Evolutionary conservation across 1,139 yeast species (phyloP).

Genomic region (Yueomyces sp.): DNA sequence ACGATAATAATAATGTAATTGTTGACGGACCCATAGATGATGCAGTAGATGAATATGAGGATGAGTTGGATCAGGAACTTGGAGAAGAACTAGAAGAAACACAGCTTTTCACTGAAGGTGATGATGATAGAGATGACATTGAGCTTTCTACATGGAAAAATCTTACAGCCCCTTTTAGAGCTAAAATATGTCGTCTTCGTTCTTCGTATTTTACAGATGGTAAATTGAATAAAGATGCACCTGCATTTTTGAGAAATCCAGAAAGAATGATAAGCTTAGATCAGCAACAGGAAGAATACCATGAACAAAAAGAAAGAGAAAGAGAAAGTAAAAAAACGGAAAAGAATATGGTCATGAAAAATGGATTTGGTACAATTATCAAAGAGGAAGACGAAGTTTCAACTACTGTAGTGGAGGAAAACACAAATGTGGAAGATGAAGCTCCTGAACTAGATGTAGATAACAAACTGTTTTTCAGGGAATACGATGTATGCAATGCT

Average conservation of each 20-base stretch:
- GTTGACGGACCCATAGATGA: conserved; percentile 9
- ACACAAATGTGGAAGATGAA: conserved; percentile 13
- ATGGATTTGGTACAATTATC: conserved; percentile 21
- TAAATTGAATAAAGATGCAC: conserved; percentile 49
- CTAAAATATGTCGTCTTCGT: conserved; percentile 60
- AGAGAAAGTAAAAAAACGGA: conserved; percentile 15
- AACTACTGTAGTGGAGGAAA: conserved; percentile 2
- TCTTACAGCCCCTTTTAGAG: conserved; percentile 66
- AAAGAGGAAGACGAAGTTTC: conserved; percentile 17
- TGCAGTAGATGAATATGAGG: conserved; percentile 19
- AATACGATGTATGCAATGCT: conserved; percentile 76
- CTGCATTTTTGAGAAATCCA: conserved; percentile 53
- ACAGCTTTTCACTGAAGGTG: conserved; percentile 28
- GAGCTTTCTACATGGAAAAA: conserved; percentile 75
- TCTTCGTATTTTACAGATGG: conserved; percentile 48
- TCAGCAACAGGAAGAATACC: conserved; percentile 17
- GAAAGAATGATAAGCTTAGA: conserved; percentile 38
- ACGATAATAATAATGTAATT: conserved; percentile 13
- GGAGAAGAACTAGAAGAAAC: conserved; percentile 18
- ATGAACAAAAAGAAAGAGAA: conserved; percentile 21
- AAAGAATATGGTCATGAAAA: conserved; percentile 22
- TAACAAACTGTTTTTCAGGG: conserved; percentile 45
- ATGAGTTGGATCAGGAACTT: conserved; percentile 16
- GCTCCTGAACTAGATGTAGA: conserved; percentile 21
- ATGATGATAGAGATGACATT: conserved; percentile 48